Evolutionary conservation across 805 yeast genomes (phyloP), one percentile per base, ranked within the genome.

Genomic region (Starmerella stellata): DNA sequence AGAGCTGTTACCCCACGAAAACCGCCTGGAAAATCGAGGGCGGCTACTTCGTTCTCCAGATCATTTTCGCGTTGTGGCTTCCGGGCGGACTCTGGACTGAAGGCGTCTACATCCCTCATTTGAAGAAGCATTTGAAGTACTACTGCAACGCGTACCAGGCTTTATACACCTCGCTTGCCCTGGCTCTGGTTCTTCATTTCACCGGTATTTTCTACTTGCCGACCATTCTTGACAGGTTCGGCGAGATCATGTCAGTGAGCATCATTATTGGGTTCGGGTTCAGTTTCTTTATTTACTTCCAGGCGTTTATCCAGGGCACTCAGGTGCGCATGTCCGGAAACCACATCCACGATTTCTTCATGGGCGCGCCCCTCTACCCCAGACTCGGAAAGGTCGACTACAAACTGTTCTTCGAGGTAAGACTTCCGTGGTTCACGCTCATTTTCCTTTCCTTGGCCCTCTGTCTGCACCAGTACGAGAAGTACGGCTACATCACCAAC

Each of bases 281-380:
- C 54, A 69, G 94, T 4, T 60, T 83, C 40, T 63, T 60, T 9
- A 64, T 87, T 46, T 90, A 82, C 64, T 44, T 78, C 32, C 72
- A 68, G 64, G 75, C 90, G 14, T 50, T 81, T 39, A 56, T 54
- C 44, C 65, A 79, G 39, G 73, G 74, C 42, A 93, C 81, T 53
- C 81, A 78, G 58, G 87, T 81, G 57, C 68, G 90, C 45, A 73
- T 87, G 87, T 75, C 95, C 7, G 95, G 96, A 18, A 81, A 78
- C 59, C 77, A 70, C 52, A 59, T 90, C 48, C 87, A 83, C 55
- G 98, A 90, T 59, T 66, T 82, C 53, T 90, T 90, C 64, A 75
- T 90, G 92, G 98, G 98, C 36, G 95, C 95, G 14, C 93, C 95
- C 31, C 70, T 90, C 57, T 90, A 90, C 60, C 98, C 98, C 46